phyloP scores from a whole-genome alignment of 768 basidiomycete species.

The Naematelia encephala region DNA sequence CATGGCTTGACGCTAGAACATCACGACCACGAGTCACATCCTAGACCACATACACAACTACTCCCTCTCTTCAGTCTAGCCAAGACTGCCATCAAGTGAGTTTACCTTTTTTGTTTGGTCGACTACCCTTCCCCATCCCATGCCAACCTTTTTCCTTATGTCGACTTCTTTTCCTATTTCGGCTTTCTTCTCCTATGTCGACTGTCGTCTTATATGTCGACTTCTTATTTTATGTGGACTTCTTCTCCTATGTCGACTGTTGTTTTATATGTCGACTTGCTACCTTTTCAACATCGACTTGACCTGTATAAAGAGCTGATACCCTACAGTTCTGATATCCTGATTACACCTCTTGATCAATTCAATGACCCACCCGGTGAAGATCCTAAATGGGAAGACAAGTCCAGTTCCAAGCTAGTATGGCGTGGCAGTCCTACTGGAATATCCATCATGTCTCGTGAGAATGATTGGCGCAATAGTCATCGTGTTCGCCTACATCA shows the following conservation, averaged over 20 bases:
- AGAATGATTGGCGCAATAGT: constrained; percentile 40
- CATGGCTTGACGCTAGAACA: constrained; percentile 49
- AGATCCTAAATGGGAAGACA: constrained; percentile 46
- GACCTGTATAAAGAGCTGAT: neutral
- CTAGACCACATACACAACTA: constrained; percentile 46
- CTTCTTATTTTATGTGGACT: too few species aligned
- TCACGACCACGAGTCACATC: constrained; percentile 43
- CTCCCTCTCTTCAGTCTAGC: constrained; percentile 49
- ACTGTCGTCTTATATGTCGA: too few species aligned
- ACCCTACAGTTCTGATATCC: constrained; percentile 48
- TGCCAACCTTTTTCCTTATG: too few species aligned
- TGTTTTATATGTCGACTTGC: too few species aligned
- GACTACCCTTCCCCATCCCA: neutral
- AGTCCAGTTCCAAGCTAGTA: constrained; percentile 34
- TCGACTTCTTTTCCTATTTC: too few species aligned
- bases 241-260: too few species aligned
- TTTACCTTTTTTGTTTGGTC: neutral
- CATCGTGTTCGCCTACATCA: constrained; percentile 48
- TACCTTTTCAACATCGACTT: too few species aligned
- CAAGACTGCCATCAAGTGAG: constrained; percentile 50
- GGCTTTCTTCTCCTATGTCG: too few species aligned
- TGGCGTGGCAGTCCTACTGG: constrained; percentile 50
- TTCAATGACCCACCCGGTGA: constrained; percentile 37
- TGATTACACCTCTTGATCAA: constrained; percentile 49
- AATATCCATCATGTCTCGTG: constrained; percentile 46